Base-by-base conservation (phyloP, 768 basidiomycete species). In the Boletus rubescentipes region DNA sequence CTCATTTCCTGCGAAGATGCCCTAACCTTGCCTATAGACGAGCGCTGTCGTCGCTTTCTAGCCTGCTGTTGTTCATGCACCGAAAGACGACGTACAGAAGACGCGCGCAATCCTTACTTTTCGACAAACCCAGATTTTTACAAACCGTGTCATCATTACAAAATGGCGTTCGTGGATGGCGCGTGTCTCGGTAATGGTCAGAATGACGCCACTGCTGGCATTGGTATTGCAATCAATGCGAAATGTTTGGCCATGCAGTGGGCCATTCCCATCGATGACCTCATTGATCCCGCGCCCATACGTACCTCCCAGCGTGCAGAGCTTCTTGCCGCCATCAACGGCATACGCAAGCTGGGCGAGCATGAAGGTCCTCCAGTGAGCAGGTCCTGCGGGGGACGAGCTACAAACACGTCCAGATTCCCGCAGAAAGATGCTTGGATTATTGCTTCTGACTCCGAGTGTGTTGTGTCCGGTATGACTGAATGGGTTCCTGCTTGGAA, bases 191-290 rank as follows among this genome's bases (percentile, higher is more conserved):
- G 52, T 11, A 41, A 46, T 26, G 44, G 31, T 31, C 14, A 38
- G n/a, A 21, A 36, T 69, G 53, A 36, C 11, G 73, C 69, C 3
- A 60, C 47, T 15, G 54, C 64, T 34, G 67, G 70, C 11, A 57
- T 72, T 6, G 66, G 64, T 6, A 49, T 67, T 12, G 56, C 63
- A 29, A 58, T 67, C 18, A 69, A 65, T 2, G 14, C 34, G 2
- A 18, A 32, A 9, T 5, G 5, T 26, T 30, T 37, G 16, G 23
- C 36, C 23, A 41, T 64, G 12, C 55, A 64, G 38, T 60, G 61
- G 56, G 49, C 57, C 11, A 53, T 64, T 14, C 49, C 62, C 18
- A 58, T 68, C 7, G 59, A 66, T 14, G 55, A 65, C 20, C 46
- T 21, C 10, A 40, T 66, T 21, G 67, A 65, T 42, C 46, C 57